Evolutionary conservation across 768 basidiomycete species (phyloP).

Genomic region (Trametes gibbosa): DNA sequence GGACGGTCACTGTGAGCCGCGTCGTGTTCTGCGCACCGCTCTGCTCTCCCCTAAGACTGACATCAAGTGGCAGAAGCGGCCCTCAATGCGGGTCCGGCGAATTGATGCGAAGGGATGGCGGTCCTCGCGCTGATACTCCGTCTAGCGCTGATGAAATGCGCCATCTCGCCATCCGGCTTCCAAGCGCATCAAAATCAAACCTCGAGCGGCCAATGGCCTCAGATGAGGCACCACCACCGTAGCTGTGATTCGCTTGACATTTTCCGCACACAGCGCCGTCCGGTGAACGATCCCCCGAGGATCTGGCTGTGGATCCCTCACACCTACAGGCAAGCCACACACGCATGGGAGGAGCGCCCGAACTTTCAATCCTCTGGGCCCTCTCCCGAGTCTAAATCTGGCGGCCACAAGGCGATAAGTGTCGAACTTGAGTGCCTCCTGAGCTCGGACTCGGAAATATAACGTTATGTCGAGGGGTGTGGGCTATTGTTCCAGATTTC

Average conservation of each 20-base stretch:
- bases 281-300: background rate
- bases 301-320: background rate
- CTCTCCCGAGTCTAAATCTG: too few relatives aligned
- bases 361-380: too few relatives aligned
- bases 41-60: background rate
- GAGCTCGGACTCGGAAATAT: too few relatives aligned
- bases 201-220: background rate
- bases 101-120: background rate
- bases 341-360: too few relatives aligned
- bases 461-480: too few relatives aligned
- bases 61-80: background rate
- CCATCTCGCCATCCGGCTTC: background rate
- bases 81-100: background rate
- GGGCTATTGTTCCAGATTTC: too few relatives aligned
- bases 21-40: too few relatives aligned
- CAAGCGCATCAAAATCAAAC: background rate
- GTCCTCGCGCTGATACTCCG: background rate
- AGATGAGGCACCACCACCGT: background rate
- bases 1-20: too few relatives aligned
- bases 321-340: too few relatives aligned
- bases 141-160: background rate
- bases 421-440: too few relatives aligned
- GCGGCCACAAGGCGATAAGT: too few relatives aligned
- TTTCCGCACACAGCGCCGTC: background rate
- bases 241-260: background rate